Base-by-base conservation (phyloP, 768 basidiomycete genomes). In the Termitomyces sp. region DNA sequence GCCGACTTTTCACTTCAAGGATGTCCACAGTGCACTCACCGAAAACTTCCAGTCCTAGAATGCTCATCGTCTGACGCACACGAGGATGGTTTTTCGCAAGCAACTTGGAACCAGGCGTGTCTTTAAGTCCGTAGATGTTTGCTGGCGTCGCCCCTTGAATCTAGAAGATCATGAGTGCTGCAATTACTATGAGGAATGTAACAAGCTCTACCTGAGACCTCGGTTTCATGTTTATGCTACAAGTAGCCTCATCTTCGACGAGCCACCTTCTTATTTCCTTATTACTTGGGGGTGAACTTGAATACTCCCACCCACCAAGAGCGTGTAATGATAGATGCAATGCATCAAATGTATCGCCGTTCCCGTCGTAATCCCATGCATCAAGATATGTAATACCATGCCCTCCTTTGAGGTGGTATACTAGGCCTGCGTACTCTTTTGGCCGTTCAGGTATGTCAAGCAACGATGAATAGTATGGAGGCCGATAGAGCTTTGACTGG, bases 41-140 rank as follows among this genome's bases (percentile, higher is more conserved):
- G 63, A 95, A 92, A 2, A 94, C 72, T 69, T 99, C 97, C 43
- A 98, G 67, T 1, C 90, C 85, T 39, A 98, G 69, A 8, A 92
- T 73, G 0, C 87, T 83, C 89, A 98, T 92, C 61, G 79, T 77
- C 61, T 88, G 84, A 55, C 77, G 82, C 67, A 83, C 85, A 26
- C 92, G 81, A 54, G 37, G 18, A 39, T 72, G 46, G 10, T 44
- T 43, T 27, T 47, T 54, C 6, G 60, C 56, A 24, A 64, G 42
- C 26, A 69, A 69, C 1, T n/a, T 20, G 20, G 44, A 49, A 27
- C 26, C 26, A 44, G 83, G 83, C 1, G 84, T 81, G 27, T 79
- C 79, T 60, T 85, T 84, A 66, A 87, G 74, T 0, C 88, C 90
- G 68, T 84, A 88, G 3, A 79, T 74, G 58, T 89, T 88, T 14